Conservation (phyloP, 2,329 filamentous ascomycete genomes). For the Phyllosticta paracitricarpa region DNA sequence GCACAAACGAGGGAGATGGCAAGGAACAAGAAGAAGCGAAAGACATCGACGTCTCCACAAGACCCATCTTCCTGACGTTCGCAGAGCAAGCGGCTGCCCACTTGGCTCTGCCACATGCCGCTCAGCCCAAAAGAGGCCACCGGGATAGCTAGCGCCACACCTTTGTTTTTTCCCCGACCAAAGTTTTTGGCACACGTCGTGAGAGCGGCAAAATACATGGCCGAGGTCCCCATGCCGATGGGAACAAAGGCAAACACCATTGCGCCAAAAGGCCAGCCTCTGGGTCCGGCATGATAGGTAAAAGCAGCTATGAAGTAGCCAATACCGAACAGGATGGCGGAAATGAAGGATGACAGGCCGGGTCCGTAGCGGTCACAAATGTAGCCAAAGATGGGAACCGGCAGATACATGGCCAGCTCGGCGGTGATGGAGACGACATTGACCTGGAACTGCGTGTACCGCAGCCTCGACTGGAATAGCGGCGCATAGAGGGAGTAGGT, state of each 20-base stretch:
- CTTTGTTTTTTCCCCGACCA: slow-evolving; percentile 75
- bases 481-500: slow-evolving; percentile 92
- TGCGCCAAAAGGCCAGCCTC: slow-evolving; percentile 62
- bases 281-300: slow-evolving; percentile 54
- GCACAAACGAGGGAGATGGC: slow-evolving; percentile 58
- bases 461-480: slow-evolving; percentile 74
- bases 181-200: slow-evolving; percentile 98
- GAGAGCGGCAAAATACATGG: slow-evolving; percentile 84
- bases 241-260: slow-evolving; percentile 81
- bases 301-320: slow-evolving; percentile 79
- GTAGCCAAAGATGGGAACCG: slow-evolving; percentile 83
- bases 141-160: slow-evolving; percentile 77
- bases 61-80: slow-evolving; percentile 55
- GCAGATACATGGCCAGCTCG: slow-evolving; percentile 80
- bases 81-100: slow-evolving; percentile 68
- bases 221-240: slow-evolving; percentile 73
- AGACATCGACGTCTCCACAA: slow-evolving; percentile 58
- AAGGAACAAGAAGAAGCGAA: slow-evolving; percentile 80
- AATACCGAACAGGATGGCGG: slow-evolving; percentile 62
- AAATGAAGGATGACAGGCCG: slow-evolving; percentile 61
- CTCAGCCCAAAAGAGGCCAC: slow-evolving; percentile 90
- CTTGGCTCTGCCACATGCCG: slow-evolving; percentile 90
- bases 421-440: slow-evolving; percentile 82
- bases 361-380: slow-evolving; percentile 84
- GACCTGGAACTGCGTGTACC: slow-evolving; percentile 85